Evolutionary conservation across 1,139 yeast species (phyloP).

Genomic region (Nakaseomyces nivariensis): DNA sequence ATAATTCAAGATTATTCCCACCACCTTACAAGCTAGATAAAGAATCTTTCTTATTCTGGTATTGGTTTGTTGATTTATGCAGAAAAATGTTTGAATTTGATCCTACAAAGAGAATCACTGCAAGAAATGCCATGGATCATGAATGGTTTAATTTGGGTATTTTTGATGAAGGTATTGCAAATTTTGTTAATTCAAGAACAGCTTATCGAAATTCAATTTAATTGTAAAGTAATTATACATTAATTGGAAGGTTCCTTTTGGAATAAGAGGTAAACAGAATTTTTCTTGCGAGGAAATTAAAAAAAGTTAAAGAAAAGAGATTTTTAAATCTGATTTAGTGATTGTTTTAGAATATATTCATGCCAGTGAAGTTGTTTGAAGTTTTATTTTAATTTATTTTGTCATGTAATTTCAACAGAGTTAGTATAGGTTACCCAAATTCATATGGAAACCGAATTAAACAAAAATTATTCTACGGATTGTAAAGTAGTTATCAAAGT

Average conservation of each 20-base stretch:
- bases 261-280: no score
- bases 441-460: not conserved
- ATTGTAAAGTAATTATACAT: slow-evolving; percentile 1
- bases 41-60: slow-evolving; percentile 65
- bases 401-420: no score
- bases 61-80: slow-evolving; percentile 58
- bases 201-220: slow-evolving; percentile 1
- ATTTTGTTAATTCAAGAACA: slow-evolving; percentile 8
- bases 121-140: slow-evolving; percentile 61
- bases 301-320: not conserved
- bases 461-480: not conserved
- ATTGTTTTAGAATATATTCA: not conserved
- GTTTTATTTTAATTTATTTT: no score
- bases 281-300: no score
- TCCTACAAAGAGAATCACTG: slow-evolving; percentile 54
- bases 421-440: no score
- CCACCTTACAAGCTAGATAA: slow-evolving; percentile 22
- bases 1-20: not conserved
- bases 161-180: slow-evolving; percentile 49
- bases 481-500: not conserved
- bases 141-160: slow-evolving; percentile 72
- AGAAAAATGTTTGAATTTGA: slow-evolving; percentile 52
- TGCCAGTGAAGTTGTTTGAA: not conserved
- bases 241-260: not conserved
- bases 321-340: not conserved